Conservation (phyloP, 192 early-diverging fungal species). For the Umbelopsis ramanniana region DNA sequence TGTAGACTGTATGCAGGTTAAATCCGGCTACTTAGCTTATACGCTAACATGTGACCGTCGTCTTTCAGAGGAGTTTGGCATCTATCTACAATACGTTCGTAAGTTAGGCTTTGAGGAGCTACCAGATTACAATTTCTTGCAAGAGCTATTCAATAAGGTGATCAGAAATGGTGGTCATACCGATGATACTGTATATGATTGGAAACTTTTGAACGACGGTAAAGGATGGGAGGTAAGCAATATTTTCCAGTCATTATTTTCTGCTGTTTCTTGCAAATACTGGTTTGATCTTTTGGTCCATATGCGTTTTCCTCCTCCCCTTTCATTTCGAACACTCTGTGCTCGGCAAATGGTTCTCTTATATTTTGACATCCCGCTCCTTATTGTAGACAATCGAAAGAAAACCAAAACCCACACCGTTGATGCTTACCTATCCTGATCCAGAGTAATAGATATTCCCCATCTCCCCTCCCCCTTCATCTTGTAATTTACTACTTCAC, state of each 20-base stretch:
- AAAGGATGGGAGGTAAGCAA: conserved; percentile 54
- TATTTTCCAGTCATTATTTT: background rate
- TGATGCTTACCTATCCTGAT: conserved; percentile 24
- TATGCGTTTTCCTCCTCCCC: too few relatives aligned
- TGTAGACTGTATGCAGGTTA: background rate
- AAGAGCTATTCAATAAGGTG: conserved; percentile 82
- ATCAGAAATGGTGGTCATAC: conserved; percentile 66
- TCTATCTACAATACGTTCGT: conserved; percentile 86
- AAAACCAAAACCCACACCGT: background rate
- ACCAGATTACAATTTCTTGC: conserved; percentile 94
- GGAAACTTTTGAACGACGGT: conserved; percentile 70
- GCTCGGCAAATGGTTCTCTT: background rate
- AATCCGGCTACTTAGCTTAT: background rate
- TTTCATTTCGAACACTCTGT: background rate
- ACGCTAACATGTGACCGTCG: background rate
- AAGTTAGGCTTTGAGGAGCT: conserved; percentile 92
- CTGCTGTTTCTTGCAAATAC: background rate
- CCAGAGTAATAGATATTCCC: conserved; percentile 1
- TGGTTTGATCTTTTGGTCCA: background rate
- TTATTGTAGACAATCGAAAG: conserved; percentile 2
- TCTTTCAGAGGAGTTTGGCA: conserved; percentile 80
- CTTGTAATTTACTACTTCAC: too few relatives aligned
- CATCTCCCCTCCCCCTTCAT: background rate
- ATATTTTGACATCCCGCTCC: background rate
- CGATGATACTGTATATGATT: conserved; percentile 94